These are phyloP conservation scores for Populus hybrid DNA, from an alignment of 441 rosid species.

Conservation along the genomic window DNA sequence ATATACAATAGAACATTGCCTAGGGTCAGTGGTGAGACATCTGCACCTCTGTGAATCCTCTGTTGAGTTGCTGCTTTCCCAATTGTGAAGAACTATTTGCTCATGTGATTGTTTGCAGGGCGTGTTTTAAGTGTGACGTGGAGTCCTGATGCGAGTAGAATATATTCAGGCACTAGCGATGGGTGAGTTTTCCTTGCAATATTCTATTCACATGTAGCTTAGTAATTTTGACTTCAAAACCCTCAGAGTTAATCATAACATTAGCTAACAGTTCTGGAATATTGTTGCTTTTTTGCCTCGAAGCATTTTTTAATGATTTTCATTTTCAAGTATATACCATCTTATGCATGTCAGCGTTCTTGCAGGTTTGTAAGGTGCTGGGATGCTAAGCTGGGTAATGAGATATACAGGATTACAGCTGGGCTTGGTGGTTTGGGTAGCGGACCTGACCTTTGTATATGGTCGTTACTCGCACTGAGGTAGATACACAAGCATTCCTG, in stretches of 20 bases:
- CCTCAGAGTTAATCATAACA: background rate
- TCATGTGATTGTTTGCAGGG: slow-evolving; percentile 43
- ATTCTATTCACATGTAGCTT: background rate
- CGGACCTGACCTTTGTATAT: slow-evolving; percentile 72
- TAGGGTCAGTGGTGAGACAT: slow-evolving; percentile 92
- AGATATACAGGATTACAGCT: slow-evolving; percentile 83
- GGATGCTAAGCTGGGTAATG: slow-evolving; percentile 63
- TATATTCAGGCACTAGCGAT: slow-evolving; percentile 87
- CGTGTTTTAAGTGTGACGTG: slow-evolving; percentile 80
- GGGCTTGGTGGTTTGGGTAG: slow-evolving; percentile 81
- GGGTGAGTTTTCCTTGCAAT: slow-evolving; percentile 53
- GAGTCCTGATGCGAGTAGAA: slow-evolving; percentile 55
- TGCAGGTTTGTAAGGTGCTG: slow-evolving; percentile 91
- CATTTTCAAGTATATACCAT: slow-evolving; percentile 1
- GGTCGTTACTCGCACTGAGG: slow-evolving; percentile 91
- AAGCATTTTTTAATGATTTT: background rate
- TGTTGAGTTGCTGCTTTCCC: slow-evolving; percentile 20
- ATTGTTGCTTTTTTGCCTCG: background rate
- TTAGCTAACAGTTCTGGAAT: background rate
- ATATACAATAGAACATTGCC: slow-evolving; percentile 70
- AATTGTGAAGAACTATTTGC: slow-evolving; percentile 13
- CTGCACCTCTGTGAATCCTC: slow-evolving; percentile 20
- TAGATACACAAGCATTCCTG: slow-evolving; percentile 19
- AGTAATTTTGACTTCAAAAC: background rate
- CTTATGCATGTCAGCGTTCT: slow-evolving; percentile 11